Evolutionary conservation across 768 basidiomycete genomes (phyloP).

Genomic region (Brasilioporus rufonigricans): DNA sequence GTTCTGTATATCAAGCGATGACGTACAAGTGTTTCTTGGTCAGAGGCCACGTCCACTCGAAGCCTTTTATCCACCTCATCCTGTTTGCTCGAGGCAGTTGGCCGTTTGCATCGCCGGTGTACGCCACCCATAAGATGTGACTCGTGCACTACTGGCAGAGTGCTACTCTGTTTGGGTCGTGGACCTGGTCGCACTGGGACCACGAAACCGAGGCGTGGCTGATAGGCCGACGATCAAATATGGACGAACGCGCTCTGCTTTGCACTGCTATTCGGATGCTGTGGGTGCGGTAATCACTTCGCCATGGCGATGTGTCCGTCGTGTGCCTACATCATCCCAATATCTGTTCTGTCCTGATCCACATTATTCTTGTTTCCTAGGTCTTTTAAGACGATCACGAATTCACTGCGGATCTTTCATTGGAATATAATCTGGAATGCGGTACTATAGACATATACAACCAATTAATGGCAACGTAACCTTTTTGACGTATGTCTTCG

Average conservation of each 20-base stretch:
- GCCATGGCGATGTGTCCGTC: neutral
- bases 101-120: constrained; percentile 9
- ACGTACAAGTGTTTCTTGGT: constrained; percentile 1
- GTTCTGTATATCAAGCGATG: neutral
- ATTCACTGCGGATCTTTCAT: neutral
- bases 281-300: neutral
- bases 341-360: neutral
- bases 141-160: neutral
- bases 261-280: constrained; percentile 11
- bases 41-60: neutral
- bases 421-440: neutral
- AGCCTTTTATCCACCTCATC: constrained; percentile 11
- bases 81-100: neutral
- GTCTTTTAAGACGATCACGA: neutral
- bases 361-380: neutral
- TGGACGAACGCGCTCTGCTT: neutral
- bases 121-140: constrained; percentile 1
- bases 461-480: neutral
- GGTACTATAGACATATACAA: neutral
- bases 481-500: neutral
- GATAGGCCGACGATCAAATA: neutral
- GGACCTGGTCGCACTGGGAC: neutral
- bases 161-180: neutral
- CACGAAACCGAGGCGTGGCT: neutral
- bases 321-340: neutral